Evolutionary conservation across 177 flowering plant genomes (phyloP).

Genomic region (Tripterygium wilfordii): DNA sequence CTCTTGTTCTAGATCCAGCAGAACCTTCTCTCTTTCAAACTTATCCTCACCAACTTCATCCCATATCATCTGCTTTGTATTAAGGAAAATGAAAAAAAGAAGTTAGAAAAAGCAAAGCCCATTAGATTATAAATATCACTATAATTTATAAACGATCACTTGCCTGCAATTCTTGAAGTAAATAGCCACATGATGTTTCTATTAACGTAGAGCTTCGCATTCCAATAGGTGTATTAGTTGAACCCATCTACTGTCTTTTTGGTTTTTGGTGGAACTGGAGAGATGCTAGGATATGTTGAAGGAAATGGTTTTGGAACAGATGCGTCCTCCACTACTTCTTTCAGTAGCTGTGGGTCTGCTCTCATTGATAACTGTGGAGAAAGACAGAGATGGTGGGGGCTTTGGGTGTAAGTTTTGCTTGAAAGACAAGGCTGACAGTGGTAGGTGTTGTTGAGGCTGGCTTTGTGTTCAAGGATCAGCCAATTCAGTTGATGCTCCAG

Average conservation of each 20-base stretch:
- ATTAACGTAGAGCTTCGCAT: constrained; percentile 43
- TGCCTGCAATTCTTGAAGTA: constrained; percentile 87
- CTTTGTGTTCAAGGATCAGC: constrained; percentile 60
- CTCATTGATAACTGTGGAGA: constrained; percentile 5
- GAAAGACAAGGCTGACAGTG: constrained; percentile 55
- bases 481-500: too few species aligned
- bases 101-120: not conserved
- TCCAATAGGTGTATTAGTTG: constrained; percentile 36
- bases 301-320: not conserved
- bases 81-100: not conserved
- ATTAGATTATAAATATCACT: too few species aligned
- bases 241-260: constrained; percentile 36
- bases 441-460: constrained; percentile 55
- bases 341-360: constrained; percentile 1
- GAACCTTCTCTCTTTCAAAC: constrained; percentile 56
- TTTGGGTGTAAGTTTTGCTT: constrained; percentile 51
- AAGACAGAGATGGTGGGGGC: constrained; percentile 17
- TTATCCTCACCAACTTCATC: constrained; percentile 83
- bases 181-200: constrained; percentile 81
- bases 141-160: constrained; percentile 2
- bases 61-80: constrained; percentile 61
- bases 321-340: not conserved
- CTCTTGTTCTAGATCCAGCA: constrained; percentile 69
- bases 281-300: not conserved
- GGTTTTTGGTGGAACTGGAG: not conserved